These are phyloP conservation scores for Aspergillus hancockii DNA, from an alignment of 495 filamentous ascomycete genomes.

Conservation along the genomic window DNA sequence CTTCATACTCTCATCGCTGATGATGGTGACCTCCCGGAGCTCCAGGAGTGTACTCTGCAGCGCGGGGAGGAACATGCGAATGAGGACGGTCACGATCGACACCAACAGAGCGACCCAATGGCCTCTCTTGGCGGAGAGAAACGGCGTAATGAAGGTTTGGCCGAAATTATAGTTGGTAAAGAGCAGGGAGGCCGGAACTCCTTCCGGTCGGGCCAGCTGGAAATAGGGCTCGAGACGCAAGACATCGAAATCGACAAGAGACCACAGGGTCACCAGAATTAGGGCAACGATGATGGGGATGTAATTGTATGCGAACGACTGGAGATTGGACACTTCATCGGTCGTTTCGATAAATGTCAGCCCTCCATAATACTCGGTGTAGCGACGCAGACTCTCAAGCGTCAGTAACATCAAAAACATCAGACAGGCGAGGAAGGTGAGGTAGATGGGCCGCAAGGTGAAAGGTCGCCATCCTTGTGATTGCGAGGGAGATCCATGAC, in stretches of 20 bases:
- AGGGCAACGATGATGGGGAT: slow-evolving; percentile 40
- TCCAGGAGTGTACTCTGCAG: slow-evolving; percentile 40
- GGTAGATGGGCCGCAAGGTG: slow-evolving; percentile 36
- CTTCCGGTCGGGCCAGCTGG: slow-evolving; percentile 37
- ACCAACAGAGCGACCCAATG: slow-evolving; percentile 42
- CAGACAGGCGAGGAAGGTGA: slow-evolving; percentile 25
- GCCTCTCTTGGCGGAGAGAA: slow-evolving; percentile 34
- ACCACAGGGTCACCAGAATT: slow-evolving; percentile 38
- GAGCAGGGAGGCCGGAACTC: slow-evolving; percentile 36
- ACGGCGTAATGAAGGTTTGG: slow-evolving; percentile 41
- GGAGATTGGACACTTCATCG: slow-evolving; percentile 31
- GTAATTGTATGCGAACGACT: slow-evolving; percentile 44
- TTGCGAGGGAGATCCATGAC: slow-evolving; percentile 15
- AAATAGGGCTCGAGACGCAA: slow-evolving; percentile 45
- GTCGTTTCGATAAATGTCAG: slow-evolving; percentile 37
- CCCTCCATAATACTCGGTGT: slow-evolving; percentile 34
- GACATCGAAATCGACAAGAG: slow-evolving; percentile 44
- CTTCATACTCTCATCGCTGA: slow-evolving; percentile 28
- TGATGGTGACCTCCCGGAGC: slow-evolving; percentile 32
- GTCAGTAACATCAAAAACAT: slow-evolving; percentile 30
- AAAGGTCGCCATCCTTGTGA: slow-evolving; percentile 38
- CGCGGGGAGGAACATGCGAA: slow-evolving; percentile 41
- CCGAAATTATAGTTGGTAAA: slow-evolving; percentile 50
- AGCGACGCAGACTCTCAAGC: slow-evolving; percentile 37
- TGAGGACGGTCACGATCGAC: slow-evolving; percentile 35